Conservation (phyloP, 345 rosid species). For the Camelina neglecta region DNA sequence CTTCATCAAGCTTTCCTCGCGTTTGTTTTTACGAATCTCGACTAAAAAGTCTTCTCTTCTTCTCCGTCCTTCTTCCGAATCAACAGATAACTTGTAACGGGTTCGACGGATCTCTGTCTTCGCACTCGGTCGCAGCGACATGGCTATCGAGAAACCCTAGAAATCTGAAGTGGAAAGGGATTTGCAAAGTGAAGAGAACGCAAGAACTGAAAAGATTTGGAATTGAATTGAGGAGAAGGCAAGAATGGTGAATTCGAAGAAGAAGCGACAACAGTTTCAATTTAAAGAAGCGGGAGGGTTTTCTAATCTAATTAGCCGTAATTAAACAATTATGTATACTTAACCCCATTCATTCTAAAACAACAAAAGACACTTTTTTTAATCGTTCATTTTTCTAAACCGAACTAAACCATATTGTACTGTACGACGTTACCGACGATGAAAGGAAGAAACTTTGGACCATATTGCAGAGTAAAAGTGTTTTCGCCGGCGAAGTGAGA, state of each 20-base stretch:
- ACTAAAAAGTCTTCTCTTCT: constrained; percentile 42
- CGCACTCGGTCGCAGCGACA: constrained; percentile 43
- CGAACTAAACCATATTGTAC: background rate
- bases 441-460: too few relatives aligned
- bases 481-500: background rate
- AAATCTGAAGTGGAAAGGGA: background rate
- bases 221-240: too few relatives aligned
- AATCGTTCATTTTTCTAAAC: background rate
- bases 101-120: constrained; percentile 37
- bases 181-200: background rate
- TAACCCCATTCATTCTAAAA: too few relatives aligned
- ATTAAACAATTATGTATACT: background rate
- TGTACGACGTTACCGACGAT: too few relatives aligned
- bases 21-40: constrained; percentile 42
- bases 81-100: constrained; percentile 37
- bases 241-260: background rate
- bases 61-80: constrained; percentile 44
- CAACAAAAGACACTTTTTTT: too few relatives aligned
- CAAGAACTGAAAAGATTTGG: background rate
- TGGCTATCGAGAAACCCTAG: constrained; percentile 20
- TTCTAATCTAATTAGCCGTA: background rate
- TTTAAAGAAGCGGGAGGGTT: background rate
- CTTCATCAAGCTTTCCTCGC: constrained; percentile 43
- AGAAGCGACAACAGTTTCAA: background rate
- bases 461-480: background rate